Base-by-base conservation (phyloP, 169 alveolate species). In the Cryptosporidium canis region DNA sequence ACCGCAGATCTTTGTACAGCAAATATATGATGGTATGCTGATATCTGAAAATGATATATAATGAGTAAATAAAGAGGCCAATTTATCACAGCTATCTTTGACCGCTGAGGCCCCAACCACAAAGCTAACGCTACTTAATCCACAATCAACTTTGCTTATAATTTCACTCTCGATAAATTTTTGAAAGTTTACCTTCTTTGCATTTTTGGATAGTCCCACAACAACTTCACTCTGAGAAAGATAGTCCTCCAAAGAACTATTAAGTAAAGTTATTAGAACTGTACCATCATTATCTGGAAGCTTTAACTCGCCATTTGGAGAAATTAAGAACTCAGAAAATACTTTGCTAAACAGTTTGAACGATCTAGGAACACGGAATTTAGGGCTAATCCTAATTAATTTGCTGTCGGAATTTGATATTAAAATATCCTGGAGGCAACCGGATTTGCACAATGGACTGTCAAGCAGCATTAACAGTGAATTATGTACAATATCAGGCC, bases 281-380 rank as follows among this genome's bases (percentile, higher is more conserved):
- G 48, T 44, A 18, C 21, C 27, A 37, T 43, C 70, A 18, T 58
- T 43, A 8, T 66, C 83, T 24, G 87, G 87, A 21, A 77, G 72
- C 24, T 14, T 77, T 29, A 77, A 29, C 37, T 58, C 87, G 4
- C 87, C 87, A n/a, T 35, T 56, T 24, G 56, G 63, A 29, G 87
- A 77, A 0, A 77, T 24, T 21, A 77, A 35, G 18, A 77, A 77
- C 33, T 77, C 72, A n/a, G 72, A 55, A 58, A 77, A 77, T 12
- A 77, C 77, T 24, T 77, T 77, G 31, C 64, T 61, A 39, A 77
- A 77, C 37, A 77, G 31, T 43, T 77, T 77, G 43, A 77, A 77
- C 33, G 87, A 77, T 18, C 87, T 77, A 39, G 87, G 87, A 24
- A 77, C 87, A 77, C 87, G 87, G 33, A 77, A 77, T 18, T 44